Percentiles rank a stretch among this genome's conserved stretches.
Conservation (phyloP, 2,329 filamentous ascomycete species). For the Pseudogymnoascus sp. region DNA sequence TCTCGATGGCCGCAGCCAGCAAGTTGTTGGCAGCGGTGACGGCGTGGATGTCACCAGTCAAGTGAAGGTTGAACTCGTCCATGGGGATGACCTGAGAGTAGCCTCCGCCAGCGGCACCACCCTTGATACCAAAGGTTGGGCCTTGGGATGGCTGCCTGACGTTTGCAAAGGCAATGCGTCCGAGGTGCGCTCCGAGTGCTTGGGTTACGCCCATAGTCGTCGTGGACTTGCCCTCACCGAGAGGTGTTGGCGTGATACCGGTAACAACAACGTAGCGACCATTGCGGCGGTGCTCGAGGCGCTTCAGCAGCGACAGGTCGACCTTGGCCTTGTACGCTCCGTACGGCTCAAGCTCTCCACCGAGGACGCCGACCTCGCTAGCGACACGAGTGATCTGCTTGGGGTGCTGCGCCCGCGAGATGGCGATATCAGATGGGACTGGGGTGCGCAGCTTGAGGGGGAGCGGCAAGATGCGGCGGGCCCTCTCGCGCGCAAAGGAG, state of each 20-base stretch:
- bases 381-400: slow-evolving; percentile 84
- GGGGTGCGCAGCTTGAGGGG: slow-evolving; percentile 70
- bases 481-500: slow-evolving; percentile 77
- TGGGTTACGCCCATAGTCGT: slow-evolving; percentile 95
- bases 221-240: slow-evolving; percentile 96
- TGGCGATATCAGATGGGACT: slow-evolving; percentile 91
- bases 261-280: slow-evolving; percentile 89
- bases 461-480: slow-evolving; percentile 72
- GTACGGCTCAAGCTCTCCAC: slow-evolving; percentile 89
- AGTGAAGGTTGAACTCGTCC: slow-evolving; percentile 98
- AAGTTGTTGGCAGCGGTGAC: slow-evolving; percentile 97
- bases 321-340: slow-evolving; percentile 96
- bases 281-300: slow-evolving; percentile 78
- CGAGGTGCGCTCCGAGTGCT: slow-evolving; percentile 81
- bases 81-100: slow-evolving; percentile 99
- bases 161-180: slow-evolving; percentile 87
- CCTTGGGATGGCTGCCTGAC: slow-evolving; percentile 95
- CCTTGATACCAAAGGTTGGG: slow-evolving; percentile 98
- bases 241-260: slow-evolving; percentile 91
- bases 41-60: slow-evolving; percentile 96
- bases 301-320: slow-evolving; percentile 70
- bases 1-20: slow-evolving; percentile 91
- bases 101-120: slow-evolving; percentile 89
- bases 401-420: slow-evolving; percentile 83
- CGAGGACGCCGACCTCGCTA: slow-evolving; percentile 75